Evolutionary conservation across 257 asterid genomes (phyloP).

Genomic region (Salvia hispanica): DNA sequence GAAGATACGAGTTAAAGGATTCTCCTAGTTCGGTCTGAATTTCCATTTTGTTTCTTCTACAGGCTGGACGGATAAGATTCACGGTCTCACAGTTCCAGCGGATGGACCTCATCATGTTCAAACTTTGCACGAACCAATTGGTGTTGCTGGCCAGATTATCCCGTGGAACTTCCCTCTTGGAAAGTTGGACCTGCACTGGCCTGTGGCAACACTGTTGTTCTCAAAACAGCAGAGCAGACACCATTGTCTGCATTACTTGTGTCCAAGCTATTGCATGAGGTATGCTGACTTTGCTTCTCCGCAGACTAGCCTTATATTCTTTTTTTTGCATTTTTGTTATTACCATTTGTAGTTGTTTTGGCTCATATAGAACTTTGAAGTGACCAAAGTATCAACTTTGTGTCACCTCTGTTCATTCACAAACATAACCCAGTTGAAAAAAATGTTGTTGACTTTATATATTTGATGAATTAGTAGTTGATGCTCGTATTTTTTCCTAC

Average conservation of each 20-base stretch:
- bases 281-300: conserved; percentile 26
- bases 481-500: conserved; percentile 29
- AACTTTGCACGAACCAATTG: conserved; percentile 95
- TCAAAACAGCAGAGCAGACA: conserved; percentile 97
- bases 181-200: conserved; percentile 97
- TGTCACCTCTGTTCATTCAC: conserved; percentile 3
- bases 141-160: conserved; percentile 95
- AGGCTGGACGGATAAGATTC: conserved; percentile 99
- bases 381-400: conserved; percentile 20
- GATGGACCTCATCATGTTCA: conserved; percentile 92
- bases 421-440: neutral
- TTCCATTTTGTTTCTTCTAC: conserved; percentile 28
- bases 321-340: neutral
- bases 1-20: neutral
- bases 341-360: neutral
- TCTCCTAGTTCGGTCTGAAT: conserved; percentile 11
- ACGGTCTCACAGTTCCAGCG: conserved; percentile 84
- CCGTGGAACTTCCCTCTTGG: conserved; percentile 99
- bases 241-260: conserved; percentile 90
- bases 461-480: conserved; percentile 1
- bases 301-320: neutral
- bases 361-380: neutral
- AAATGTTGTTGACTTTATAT: neutral
- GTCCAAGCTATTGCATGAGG: conserved; percentile 81
- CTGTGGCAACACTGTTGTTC: conserved; percentile 76